These are phyloP conservation scores for Rhodomyrtus psidioides DNA, from an alignment of 441 rosid genomes.

Conservation along the genomic window DNA sequence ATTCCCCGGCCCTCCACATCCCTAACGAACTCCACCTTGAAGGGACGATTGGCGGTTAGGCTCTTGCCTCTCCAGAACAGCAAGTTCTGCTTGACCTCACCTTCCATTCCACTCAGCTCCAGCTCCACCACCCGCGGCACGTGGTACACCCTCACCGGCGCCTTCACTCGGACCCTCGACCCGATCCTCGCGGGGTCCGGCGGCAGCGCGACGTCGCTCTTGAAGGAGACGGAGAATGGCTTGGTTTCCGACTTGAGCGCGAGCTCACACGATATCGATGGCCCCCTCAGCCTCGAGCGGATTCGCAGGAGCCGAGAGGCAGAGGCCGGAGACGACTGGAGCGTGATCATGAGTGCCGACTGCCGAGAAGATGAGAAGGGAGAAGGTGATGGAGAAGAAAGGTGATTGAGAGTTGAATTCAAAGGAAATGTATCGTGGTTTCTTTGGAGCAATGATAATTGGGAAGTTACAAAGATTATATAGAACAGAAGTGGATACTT, in stretches of 20 bases:
- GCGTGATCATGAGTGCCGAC: background rate
- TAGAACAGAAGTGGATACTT: background rate
- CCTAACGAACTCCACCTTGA: conserved; percentile 7
- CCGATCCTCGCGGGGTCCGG: conserved; percentile 7
- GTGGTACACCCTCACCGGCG: conserved; percentile 8
- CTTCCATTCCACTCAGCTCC: conserved; percentile 8
- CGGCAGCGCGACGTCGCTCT: background rate
- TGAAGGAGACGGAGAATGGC: background rate
- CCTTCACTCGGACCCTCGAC: conserved; percentile 3
- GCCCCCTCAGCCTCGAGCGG: background rate
- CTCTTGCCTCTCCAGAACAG: background rate
- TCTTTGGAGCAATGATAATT: background rate
- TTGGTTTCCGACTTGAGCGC: background rate
- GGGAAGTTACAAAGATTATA: background rate
- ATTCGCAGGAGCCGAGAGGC: background rate
- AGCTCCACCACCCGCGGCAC: conserved; percentile 9
- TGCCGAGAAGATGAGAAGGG: background rate
- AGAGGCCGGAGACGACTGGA: background rate
- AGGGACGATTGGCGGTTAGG: conserved; percentile 1
- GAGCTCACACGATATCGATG: background rate
- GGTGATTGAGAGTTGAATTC: background rate
- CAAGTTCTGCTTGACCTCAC: conserved; percentile 3
- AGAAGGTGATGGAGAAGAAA: background rate
- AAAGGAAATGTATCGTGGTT: background rate
- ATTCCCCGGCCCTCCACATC: conserved; percentile 2